phyloP scores from a whole-genome alignment of 768 basidiomycete genomes.

The Piloderma croceum region DNA sequence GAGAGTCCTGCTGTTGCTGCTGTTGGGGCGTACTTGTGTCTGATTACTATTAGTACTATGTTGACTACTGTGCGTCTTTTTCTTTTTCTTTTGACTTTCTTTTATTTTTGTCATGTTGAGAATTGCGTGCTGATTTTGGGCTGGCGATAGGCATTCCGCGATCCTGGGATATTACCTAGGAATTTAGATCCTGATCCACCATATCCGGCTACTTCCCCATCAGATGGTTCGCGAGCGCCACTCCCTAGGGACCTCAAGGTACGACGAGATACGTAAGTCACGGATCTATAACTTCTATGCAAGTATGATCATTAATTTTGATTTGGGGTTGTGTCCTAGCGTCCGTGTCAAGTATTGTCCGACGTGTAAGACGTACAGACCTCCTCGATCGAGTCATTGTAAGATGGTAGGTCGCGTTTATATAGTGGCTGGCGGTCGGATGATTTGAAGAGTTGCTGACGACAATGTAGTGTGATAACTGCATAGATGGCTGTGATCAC shows the following conservation, averaged over 20 bases:
- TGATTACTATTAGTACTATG: conserved; percentile 73
- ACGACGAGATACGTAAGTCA: conserved; percentile 64
- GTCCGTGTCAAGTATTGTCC: conserved; percentile 91
- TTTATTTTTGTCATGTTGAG: conserved; percentile 16
- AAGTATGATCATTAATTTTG: too few relatives aligned
- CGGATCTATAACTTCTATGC: conserved; percentile 1
- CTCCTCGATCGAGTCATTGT: conserved; percentile 93
- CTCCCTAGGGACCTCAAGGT: conserved; percentile 81
- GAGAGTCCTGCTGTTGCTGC: conserved; percentile 62
- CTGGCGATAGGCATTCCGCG: conserved; percentile 77
- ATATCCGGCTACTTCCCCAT: conserved; percentile 54
- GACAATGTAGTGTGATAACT: conserved; percentile 80
- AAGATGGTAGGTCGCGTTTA: conserved; percentile 72
- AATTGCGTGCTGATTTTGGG: conserved; percentile 3
- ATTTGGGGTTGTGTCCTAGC: conserved; percentile 46
- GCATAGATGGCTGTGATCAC: conserved; percentile 92
- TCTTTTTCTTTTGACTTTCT: conserved; percentile 5
- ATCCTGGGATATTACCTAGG: conserved; percentile 88
- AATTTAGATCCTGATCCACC: conserved; percentile 84
- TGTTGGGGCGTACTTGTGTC: conserved; percentile 42
- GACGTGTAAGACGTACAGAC: conserved; percentile 89
- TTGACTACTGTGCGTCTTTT: conserved; percentile 56
- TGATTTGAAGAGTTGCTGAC: too few relatives aligned
- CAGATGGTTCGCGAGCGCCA: conserved; percentile 62
- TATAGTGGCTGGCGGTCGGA: too few relatives aligned